A percentile compares a stretch with the other conserved stretches of the same genome.
These are phyloP conservation scores for Rhodosporidiobolus sp. DNA, from an alignment of 768 basidiomycete genomes.

Conservation along the genomic window DNA sequence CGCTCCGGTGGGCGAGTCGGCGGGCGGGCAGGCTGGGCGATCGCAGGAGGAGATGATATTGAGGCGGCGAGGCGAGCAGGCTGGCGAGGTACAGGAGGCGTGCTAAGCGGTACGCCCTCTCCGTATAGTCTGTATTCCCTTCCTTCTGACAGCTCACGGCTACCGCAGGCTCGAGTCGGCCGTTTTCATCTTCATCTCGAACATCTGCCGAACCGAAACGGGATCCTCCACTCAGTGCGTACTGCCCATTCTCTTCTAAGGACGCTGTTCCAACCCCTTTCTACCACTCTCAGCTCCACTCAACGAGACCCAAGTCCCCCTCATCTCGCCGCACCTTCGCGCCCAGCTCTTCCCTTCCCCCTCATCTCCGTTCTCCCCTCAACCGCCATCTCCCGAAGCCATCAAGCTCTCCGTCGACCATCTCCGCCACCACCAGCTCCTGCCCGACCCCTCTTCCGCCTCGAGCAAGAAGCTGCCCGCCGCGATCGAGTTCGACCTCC, in stretches of 20 bases:
- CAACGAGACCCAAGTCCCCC: conserved; percentile 35
- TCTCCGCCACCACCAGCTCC: conserved; percentile 25
- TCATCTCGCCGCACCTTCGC: conserved; percentile 33
- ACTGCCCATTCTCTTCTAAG: not conserved
- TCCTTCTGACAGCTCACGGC: no score
- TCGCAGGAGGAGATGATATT: no score
- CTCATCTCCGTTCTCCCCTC: conserved; percentile 15
- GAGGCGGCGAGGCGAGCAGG: no score
- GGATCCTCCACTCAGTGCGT: not conserved
- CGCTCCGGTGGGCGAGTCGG: no score
- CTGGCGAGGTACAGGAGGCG: no score
- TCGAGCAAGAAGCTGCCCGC: conserved; percentile 48
- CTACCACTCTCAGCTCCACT: conserved; percentile 6
- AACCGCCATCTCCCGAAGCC: conserved; percentile 17
- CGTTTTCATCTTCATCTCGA: not conserved
- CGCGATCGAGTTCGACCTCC: conserved; percentile 73
- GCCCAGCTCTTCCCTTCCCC: conserved; percentile 32
- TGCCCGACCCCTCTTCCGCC: not conserved
- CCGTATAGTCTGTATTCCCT: no score
- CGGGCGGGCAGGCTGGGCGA: no score
- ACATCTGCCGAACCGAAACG: not conserved
- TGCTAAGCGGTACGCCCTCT: no score
- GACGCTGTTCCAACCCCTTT: not conserved
- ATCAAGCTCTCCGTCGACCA: conserved; percentile 27
- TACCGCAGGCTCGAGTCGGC: no score